phyloP scores from a whole-genome alignment of 1,284 basidiomycete genomes.

The Cronartium ribicola region DNA sequence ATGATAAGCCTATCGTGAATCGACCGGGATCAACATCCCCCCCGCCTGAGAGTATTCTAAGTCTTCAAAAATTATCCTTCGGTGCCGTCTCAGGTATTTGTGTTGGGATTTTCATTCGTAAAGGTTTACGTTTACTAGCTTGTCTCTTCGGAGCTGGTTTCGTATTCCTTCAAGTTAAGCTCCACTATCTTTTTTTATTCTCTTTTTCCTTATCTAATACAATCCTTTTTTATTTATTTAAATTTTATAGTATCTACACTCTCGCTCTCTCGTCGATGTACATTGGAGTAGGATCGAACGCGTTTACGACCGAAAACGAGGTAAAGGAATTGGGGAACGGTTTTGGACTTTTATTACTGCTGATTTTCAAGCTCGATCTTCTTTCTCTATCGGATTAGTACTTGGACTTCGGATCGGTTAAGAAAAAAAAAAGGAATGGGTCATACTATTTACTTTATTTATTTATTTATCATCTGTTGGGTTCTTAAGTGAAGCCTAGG shows the following conservation, averaged over 20 bases:
- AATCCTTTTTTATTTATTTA: background rate
- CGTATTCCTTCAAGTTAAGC: conserved; percentile 33
- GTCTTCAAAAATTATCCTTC: conserved; percentile 34
- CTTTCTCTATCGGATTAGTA: conserved; percentile 24
- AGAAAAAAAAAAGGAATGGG: conserved; percentile 2
- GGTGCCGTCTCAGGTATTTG: conserved; percentile 29
- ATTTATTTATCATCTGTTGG: background rate
- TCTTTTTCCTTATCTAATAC: background rate
- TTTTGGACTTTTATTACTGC: conserved; percentile 29
- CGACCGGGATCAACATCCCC: background rate
- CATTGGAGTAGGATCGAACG: conserved; percentile 19
- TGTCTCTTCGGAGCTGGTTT: conserved; percentile 31
- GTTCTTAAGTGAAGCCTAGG: background rate
- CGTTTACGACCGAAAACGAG: background rate
- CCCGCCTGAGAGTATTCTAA: conserved; percentile 17
- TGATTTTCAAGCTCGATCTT: conserved; percentile 30
- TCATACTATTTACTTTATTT: background rate
- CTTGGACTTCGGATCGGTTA: conserved; percentile 30
- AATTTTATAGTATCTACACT: conserved; percentile 29
- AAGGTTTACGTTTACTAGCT: conserved; percentile 25
- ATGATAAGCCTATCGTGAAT: background rate
- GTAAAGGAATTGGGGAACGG: conserved; percentile 2
- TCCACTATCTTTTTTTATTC: background rate
- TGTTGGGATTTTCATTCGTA: conserved; percentile 34
- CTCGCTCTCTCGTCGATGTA: conserved; percentile 15